These are phyloP conservation scores for Chlamydomonas applanata DNA, from an alignment of 139 green algal species.

Conservation along the genomic window DNA sequence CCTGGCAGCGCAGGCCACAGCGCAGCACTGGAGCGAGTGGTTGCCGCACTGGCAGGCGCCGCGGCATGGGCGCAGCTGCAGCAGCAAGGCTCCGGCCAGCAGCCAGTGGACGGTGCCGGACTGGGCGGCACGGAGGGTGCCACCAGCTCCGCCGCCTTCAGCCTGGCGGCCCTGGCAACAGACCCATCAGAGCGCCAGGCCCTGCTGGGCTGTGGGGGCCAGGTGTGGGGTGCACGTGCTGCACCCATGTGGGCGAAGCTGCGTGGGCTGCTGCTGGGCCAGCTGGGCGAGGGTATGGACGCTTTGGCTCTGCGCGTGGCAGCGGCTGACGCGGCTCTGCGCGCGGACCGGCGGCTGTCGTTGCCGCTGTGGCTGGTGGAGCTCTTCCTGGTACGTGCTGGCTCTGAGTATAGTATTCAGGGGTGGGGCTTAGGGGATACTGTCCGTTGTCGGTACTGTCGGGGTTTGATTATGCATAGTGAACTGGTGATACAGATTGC, in stretches of 20 bases:
- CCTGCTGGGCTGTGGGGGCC: slow-evolving; percentile 5
- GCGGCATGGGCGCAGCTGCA: slow-evolving; percentile 22
- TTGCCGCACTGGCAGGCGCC: slow-evolving; percentile 20
- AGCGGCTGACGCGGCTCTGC: slow-evolving; percentile 27
- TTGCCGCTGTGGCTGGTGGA: slow-evolving; percentile 33
- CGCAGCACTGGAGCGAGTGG: slow-evolving; percentile 16
- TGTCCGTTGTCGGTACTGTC: too few species aligned
- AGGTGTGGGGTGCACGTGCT: slow-evolving; percentile 16
- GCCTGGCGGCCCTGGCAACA: too few species aligned
- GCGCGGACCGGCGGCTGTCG: slow-evolving; percentile 18
- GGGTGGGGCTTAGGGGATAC: background rate
- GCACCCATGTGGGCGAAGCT: slow-evolving; percentile 28
- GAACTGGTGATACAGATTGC: too few species aligned
- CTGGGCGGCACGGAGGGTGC: background rate
- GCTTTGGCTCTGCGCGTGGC: slow-evolving; percentile 17
- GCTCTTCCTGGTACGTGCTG: slow-evolving; percentile 22
- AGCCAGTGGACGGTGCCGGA: background rate
- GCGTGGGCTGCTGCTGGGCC: slow-evolving; percentile 11
- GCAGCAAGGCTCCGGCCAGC: background rate
- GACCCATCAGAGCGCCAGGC: slow-evolving; percentile 7
- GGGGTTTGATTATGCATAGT: too few species aligned
- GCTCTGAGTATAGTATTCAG: too few species aligned
- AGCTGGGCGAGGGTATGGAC: background rate
- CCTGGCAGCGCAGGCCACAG: background rate
- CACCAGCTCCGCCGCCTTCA: background rate